Evolutionary conservation across 1,284 basidiomycete genomes (phyloP).

Genomic region (Cystobasidium pallidum): DNA sequence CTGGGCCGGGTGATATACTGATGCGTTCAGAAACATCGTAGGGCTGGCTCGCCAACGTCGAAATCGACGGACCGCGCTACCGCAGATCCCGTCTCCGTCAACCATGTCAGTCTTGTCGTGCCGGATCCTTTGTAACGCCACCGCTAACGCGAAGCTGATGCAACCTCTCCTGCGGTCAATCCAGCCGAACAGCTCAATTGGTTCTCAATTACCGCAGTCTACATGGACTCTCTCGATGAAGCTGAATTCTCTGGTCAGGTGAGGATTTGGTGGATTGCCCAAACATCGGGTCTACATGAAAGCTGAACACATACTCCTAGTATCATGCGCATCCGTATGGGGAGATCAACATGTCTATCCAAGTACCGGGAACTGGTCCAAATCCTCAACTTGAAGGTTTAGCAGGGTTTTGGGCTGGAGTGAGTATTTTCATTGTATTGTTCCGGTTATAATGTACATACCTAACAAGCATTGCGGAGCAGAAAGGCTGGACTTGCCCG

Average conservation of each 20-base stretch:
- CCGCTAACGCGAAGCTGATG: neutral
- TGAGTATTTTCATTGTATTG: neutral
- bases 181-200: slow-evolving; percentile 36
- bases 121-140: neutral
- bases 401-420: slow-evolving; percentile 29
- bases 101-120: slow-evolving; percentile 7
- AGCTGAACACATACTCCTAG: neutral
- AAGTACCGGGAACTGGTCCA: slow-evolving; percentile 28
- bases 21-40: neutral
- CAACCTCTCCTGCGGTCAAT: neutral
- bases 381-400: slow-evolving; percentile 37
- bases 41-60: slow-evolving; percentile 41
- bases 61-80: slow-evolving; percentile 36
- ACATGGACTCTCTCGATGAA: slow-evolving; percentile 37
- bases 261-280: neutral
- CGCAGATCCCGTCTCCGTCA: slow-evolving; percentile 32
- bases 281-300: neutral
- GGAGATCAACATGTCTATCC: slow-evolving; percentile 39
- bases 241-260: slow-evolving; percentile 32
- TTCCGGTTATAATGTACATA: neutral
- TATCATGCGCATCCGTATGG: slow-evolving; percentile 43
- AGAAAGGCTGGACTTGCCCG: slow-evolving; percentile 41
- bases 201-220: slow-evolving; percentile 44
- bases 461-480: neutral
- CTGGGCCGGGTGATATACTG: neutral